Percentiles rank a stretch among this genome's conserved stretches.
These are phyloP conservation scores for Bipolaris oryzae DNA, from an alignment of 2,329 filamentous ascomycete species.

Conservation along the genomic window DNA sequence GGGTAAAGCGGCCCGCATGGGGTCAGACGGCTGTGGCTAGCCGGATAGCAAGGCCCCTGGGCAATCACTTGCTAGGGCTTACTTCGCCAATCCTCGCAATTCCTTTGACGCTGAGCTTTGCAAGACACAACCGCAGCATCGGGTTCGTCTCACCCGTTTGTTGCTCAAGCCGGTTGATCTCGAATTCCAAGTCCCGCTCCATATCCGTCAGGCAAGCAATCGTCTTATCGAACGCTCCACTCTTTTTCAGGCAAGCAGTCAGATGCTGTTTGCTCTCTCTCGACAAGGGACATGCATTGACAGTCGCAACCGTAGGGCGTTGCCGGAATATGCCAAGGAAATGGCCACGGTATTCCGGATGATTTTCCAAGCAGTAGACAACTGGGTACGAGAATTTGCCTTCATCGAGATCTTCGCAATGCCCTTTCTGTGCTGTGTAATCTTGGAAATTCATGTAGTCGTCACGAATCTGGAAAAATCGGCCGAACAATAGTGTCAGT, in stretches of 20 bases:
- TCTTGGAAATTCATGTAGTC: constrained; percentile 81
- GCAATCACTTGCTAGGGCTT: not conserved
- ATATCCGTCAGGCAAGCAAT: constrained; percentile 1
- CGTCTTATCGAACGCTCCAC: constrained; percentile 2
- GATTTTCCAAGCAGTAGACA: not conserved
- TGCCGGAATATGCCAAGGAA: constrained; percentile 3
- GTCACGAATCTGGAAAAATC: constrained; percentile 84
- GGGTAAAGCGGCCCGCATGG: not conserved
- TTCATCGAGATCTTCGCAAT: constrained; percentile 91
- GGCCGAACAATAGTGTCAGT: constrained; percentile 58
- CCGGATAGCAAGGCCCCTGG: not conserved
- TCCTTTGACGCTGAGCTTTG: constrained; percentile 5
- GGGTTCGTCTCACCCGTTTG: constrained; percentile 2
- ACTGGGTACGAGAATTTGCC: not conserved
- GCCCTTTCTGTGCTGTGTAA: constrained; percentile 84
- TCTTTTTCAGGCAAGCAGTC: constrained; percentile 2
- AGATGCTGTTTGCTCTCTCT: constrained; percentile 1
- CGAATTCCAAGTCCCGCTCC: constrained; percentile 2
- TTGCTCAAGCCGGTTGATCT: not conserved
- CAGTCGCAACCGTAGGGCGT: not conserved
- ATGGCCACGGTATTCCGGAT: constrained; percentile 2
- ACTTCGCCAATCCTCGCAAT: not conserved
- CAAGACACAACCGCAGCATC: constrained; percentile 2
- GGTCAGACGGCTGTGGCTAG: not conserved
- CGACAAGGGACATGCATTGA: not conserved